Evolutionary conservation across 2,329 filamentous ascomycete genomes (phyloP), one percentile per base, ranked within the genome.

Genomic region (Aspergillus pseudoterreus): DNA sequence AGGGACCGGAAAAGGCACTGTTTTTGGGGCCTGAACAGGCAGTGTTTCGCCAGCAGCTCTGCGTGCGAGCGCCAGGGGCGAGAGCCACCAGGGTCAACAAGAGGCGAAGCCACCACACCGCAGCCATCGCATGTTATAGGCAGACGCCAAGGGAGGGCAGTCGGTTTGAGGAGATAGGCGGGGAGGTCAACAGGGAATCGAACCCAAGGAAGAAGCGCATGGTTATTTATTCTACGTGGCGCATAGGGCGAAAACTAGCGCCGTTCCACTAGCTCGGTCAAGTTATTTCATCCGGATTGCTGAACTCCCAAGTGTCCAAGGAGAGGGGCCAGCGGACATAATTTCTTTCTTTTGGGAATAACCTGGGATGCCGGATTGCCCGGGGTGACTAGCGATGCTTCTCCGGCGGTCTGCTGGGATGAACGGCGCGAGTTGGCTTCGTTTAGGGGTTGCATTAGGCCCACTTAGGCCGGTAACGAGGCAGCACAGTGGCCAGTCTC

Each of bases 41-140:
- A 1, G 78, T 79, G 49, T 82, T 64, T 52, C 78, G 71, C 82
- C 82, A 85, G 62, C 82, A 85, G 21, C 50, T 55, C 19, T 60
- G 48, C 15, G 64, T 60, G 42, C 45, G 45, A 9, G 49, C 51
- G 10, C 49, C 11, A n/a, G 50, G 45, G 35, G 55, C 32, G 55
- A 63, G 46, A 42, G 47, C 55, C 30, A 56, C 51, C 6, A 62
- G 35, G 27, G 52, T 49, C 5, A 60, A n/a, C 4, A 60, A 17
- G 6, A 56, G 12, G 21, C 39, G 17, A 15, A 44, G 24, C 52
- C 56, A 59, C 32, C 38, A 32, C 42, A 52, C 45, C 17, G 22
- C 36, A 22, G 51, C 51, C 61, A 60, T 62, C 4, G 39, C 39
- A 42, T 42, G 39, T 17, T 42, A 17, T 22, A 38, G 39, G 15